Evolutionary conservation across 1,139 yeast species (phyloP).

Genomic region (Hanseniaspora sp.): DNA sequence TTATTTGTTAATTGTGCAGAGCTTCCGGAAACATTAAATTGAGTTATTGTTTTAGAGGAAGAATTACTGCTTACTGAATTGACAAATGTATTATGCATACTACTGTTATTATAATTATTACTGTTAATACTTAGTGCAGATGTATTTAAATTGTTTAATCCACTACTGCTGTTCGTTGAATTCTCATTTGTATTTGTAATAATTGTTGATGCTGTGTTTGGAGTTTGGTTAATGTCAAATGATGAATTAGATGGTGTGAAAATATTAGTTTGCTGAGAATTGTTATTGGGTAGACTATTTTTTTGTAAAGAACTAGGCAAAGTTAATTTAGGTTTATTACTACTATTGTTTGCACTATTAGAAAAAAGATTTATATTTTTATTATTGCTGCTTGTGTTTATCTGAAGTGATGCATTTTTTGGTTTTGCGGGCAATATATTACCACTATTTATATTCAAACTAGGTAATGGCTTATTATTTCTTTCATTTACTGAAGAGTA

Average conservation of each 20-base stretch:
- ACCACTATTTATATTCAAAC: neutral
- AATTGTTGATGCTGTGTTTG: constrained; percentile 10
- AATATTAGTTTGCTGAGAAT: neutral
- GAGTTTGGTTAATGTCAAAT: neutral
- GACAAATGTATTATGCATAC: neutral
- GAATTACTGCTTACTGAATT: constrained; percentile 11
- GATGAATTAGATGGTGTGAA: neutral
- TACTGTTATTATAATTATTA: neutral
- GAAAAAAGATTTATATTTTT: neutral
- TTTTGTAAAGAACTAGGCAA: constrained; percentile 9
- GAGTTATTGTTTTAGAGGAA: constrained; percentile 7
- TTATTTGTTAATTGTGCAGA: neutral
- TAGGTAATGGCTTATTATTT: neutral
- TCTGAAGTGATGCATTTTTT: neutral
- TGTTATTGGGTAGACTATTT: neutral
- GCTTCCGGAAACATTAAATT: neutral
- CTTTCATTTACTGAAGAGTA: constrained; percentile 9
- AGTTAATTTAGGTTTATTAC: constrained; percentile 8
- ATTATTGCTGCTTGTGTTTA: neutral
- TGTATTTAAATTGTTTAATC: neutral
- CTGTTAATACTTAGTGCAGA: neutral
- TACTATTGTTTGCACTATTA: neutral
- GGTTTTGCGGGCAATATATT: neutral
- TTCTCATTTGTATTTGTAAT: constrained; percentile 1
- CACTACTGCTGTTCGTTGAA: neutral